A percentile compares a stretch with the other conserved stretches of the same genome.
Evolutionary conservation across 768 basidiomycete genomes (phyloP).

Genomic region (Pholiota molesta): DNA sequence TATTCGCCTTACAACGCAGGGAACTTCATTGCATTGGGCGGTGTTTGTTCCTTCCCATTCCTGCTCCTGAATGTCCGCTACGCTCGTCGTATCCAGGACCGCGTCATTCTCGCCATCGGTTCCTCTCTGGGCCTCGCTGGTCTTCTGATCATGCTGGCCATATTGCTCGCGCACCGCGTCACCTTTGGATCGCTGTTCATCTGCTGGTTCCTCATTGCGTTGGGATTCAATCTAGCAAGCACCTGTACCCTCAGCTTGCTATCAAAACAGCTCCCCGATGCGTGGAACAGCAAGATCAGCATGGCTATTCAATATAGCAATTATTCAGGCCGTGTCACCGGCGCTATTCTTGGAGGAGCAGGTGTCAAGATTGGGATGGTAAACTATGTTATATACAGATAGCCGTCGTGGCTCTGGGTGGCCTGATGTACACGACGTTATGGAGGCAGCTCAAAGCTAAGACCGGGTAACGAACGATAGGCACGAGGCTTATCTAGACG

Average conservation of each 20-base stretch:
- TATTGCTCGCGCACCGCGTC: conserved; percentile 43
- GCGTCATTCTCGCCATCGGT: conserved; percentile 57
- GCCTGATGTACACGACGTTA: conserved; percentile 51
- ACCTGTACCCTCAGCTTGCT: conserved; percentile 69
- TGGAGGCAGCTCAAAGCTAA: conserved; percentile 72
- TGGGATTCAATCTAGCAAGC: conserved; percentile 75
- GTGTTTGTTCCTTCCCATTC: conserved; percentile 64
- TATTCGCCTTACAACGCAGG: conserved; percentile 68
- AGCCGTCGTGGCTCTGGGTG: conserved; percentile 60
- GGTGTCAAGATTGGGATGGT: conserved; percentile 63
- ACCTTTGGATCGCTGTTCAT: conserved; percentile 50
- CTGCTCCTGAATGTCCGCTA: conserved; percentile 62
- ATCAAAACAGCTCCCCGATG: conserved; percentile 67
- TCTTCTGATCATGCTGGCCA: conserved; percentile 51
- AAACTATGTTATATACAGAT: conserved; percentile 64
- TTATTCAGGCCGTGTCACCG: conserved; percentile 64
- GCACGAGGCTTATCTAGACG: no score
- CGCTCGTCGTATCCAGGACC: conserved; percentile 62
- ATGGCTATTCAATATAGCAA: conserved; percentile 72
- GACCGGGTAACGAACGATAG: conserved; percentile 41
- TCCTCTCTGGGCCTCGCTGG: conserved; percentile 52
- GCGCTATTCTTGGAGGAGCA: conserved; percentile 70
- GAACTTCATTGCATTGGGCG: conserved; percentile 73
- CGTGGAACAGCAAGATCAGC: conserved; percentile 60
- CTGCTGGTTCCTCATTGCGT: conserved; percentile 62